Evolutionary conservation across 306 rosid species (phyloP).

Genomic region (Crataegus laevigata): DNA sequence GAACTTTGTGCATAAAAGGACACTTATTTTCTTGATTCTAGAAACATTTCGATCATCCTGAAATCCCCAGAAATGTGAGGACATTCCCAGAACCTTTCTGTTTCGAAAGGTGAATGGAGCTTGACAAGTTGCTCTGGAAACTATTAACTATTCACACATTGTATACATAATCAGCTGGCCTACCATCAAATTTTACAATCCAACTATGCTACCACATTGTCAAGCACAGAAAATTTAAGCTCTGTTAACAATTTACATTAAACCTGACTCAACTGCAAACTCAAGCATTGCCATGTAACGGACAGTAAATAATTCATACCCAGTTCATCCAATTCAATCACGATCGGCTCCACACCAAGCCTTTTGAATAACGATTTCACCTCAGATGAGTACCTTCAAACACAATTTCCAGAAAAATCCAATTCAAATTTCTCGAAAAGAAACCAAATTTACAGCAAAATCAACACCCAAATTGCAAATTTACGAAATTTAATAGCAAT

Average conservation of each 20-base stretch:
- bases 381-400: slow-evolving; percentile 72
- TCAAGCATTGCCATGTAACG: too few species aligned
- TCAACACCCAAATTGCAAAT: neutral
- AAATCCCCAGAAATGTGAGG: neutral
- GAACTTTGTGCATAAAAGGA: neutral
- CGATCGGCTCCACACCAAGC: slow-evolving; percentile 60
- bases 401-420: neutral
- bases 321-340: slow-evolving; percentile 87
- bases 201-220: neutral
- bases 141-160: neutral
- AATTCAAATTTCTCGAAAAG: slow-evolving; percentile 4
- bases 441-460: slow-evolving; percentile 5
- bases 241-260: neutral
- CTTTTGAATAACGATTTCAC: slow-evolving; percentile 72
- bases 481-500: neutral
- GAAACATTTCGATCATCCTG: neutral
- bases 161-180: neutral
- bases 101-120: neutral
- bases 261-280: neutral
- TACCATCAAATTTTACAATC: neutral
- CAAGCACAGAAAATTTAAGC: neutral
- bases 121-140: neutral
- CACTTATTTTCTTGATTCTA: neutral
- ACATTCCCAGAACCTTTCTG: neutral
- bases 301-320: slow-evolving; percentile 32